These are phyloP conservation scores for carrot (Daucus carota) DNA, from an alignment of 129 eudicot species.

Conservation along the genomic window DNA sequence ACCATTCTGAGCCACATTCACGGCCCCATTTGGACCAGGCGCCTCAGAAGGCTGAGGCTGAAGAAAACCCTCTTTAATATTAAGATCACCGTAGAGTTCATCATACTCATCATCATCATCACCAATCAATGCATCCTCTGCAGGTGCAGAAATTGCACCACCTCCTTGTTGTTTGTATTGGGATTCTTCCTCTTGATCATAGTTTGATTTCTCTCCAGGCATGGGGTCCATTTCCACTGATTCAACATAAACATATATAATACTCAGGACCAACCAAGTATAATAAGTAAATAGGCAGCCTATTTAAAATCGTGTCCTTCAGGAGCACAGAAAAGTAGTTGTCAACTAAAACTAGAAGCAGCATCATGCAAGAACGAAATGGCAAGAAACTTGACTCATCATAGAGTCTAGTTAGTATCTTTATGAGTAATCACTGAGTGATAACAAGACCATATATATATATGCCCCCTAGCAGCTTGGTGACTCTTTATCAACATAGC, in stretches of 20 bases:
- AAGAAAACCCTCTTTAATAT: slow-evolving; percentile 60
- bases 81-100: slow-evolving; percentile 83
- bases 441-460: too few relatives aligned
- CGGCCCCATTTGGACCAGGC: slow-evolving; percentile 29
- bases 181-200: slow-evolving; percentile 62
- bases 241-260: background rate
- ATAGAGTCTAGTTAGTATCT: too few relatives aligned
- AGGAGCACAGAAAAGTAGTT: too few relatives aligned
- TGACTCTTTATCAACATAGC: too few relatives aligned
- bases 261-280: too few relatives aligned
- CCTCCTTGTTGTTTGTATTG: slow-evolving; percentile 69
- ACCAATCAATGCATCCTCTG: slow-evolving; percentile 68
- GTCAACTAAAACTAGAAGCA: too few relatives aligned
- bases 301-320: too few relatives aligned
- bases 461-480: too few relatives aligned
- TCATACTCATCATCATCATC: slow-evolving; percentile 75
- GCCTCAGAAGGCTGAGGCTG: slow-evolving; percentile 59
- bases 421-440: too few relatives aligned
- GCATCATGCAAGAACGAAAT: too few relatives aligned
- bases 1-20: slow-evolving; percentile 36
- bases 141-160: slow-evolving; percentile 79
- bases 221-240: slow-evolving; percentile 40
- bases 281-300: too few relatives aligned
- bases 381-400: too few relatives aligned
- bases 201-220: slow-evolving; percentile 63